Evolutionary conservation across 768 basidiomycete species (phyloP), one percentile per base, ranked within the genome.

Genomic region (Lactarius quietus): DNA sequence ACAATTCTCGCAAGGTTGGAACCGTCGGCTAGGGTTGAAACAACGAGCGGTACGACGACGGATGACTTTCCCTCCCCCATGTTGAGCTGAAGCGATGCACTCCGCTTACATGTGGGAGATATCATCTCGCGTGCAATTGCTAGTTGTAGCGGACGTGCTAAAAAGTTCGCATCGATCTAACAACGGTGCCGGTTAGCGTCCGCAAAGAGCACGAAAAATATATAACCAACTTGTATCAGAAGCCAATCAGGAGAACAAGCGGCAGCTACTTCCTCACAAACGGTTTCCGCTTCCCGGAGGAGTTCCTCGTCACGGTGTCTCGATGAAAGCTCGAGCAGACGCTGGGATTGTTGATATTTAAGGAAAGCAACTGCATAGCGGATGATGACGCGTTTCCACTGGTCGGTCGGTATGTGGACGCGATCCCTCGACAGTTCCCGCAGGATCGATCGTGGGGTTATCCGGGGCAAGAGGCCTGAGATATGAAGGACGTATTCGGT

Each of bases 61-160:
- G 77, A 75, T 7, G 81, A 78, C 63, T 85, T 84, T 6, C 84
- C 84, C 63, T 85, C 84, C 1, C 84, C 84, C 84, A 85, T 85
- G 54, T 85, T 83, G 26, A 85, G 77, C 48, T 85, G 84, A 31
- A 81, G 72, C 2, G 76, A 71, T 0, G 78, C 78, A 58, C 81
- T 85, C 6, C 68, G n/a, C 3, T 64, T 62, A 0, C 72, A 75
- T 0, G 61, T 64, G 0, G 84, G 83, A 0, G 69, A 62, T 23
- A 82, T 80, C 84, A 85, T 84, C 54, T 83, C 77, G 1, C 68
- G 57, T 1, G 82, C 80, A 9, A 84, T 73, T 0, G 72, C 55
- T 0, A 72, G 72, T 63, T 85, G 84, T 12, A 83, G 67, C 0
- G 74, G 74, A 6, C 84, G 81, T 26, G 77, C 71, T 12, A 78